Evolutionary conservation across 208 protist species (phyloP), one percentile per base, ranked within the genome.

Genomic region (Endotrypanum monterogeii): DNA sequence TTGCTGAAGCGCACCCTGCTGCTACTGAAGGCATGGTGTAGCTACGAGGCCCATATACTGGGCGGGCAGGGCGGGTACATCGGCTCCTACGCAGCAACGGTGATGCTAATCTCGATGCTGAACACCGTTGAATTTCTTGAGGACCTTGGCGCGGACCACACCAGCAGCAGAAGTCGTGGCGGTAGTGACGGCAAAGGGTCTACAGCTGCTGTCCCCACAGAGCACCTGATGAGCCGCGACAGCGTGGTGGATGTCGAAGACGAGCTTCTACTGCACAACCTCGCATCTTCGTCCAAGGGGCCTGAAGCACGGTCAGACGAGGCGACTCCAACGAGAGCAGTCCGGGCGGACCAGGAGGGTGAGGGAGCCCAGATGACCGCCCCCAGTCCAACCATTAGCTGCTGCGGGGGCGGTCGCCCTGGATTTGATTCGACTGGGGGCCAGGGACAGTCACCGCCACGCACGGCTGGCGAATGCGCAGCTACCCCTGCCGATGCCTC

Each of bases 1-100:
- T 73, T 98, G 52, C 84, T 98, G 44, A 98, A 98, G 88, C 83
- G 92, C 28, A 95, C 92, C 18, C 78, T 98, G 46, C 74, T 98
- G 57, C 74, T 98, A 28, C 73, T 98, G 28, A 98, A 98, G 80
- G 80, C 89, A 63, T 98, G 96, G 94, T 92, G 86, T 76, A 87
- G 80, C 77, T 98, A 97, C 77, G 94, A 98, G 77, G 87, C 90
- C 1, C 89, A 94, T 73, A 83, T 97, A n/a, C 83, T 98, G 16
- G 93, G 93, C 65, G 89, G 91, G 14, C 89, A 97, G 69, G 90
- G 85, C 52, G 94, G 96, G 28, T 90, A 98, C 66, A 88, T 98
- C 60, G 89, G 91, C 65, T 95, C 93, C 39, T 98, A 98, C 79
- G 87, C 92, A 0, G 84, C 94, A 6, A 98, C 93, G 9, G 83